Conservation (phyloP, 257 asterid species). For the Nicotiana tomentosiformis region DNA sequence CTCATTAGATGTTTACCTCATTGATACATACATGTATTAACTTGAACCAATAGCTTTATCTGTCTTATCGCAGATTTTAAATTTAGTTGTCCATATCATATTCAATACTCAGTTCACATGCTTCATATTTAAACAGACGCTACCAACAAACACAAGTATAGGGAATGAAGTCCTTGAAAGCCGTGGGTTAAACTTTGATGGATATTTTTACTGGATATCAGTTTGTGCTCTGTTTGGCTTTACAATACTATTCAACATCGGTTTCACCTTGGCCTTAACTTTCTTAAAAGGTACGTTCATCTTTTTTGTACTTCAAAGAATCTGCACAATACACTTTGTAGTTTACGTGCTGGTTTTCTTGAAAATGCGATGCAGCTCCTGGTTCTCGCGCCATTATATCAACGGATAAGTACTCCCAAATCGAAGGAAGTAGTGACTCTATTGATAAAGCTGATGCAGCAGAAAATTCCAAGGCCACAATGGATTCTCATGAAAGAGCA, state of each 20-base stretch:
- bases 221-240: conserved; percentile 51
- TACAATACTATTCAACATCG: conserved; percentile 42
- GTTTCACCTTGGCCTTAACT: conserved; percentile 49
- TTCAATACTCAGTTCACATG: neutral
- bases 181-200: conserved; percentile 47
- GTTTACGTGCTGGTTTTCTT: neutral
- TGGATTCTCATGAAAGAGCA: conserved; percentile 6
- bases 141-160: conserved; percentile 37
- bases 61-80: neutral
- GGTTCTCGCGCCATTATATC: conserved; percentile 67
- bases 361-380: conserved; percentile 44
- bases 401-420: conserved; percentile 37
- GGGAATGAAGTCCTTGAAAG: conserved; percentile 45
- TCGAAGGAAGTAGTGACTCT: conserved; percentile 25
- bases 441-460: conserved; percentile 9
- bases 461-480: conserved; percentile 5
- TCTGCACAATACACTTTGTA: neutral
- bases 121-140: conserved; percentile 18
- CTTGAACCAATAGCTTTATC: neutral
- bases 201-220: conserved; percentile 48
- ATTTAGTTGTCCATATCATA: neutral
- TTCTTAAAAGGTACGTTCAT: conserved; percentile 44
- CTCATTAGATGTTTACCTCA: neutral
- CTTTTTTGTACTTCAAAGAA: conserved; percentile 3
- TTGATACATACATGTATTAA: neutral